These are phyloP conservation scores for Gossypium trilobum DNA, from an alignment of 441 rosid species.

Conservation along the genomic window DNA sequence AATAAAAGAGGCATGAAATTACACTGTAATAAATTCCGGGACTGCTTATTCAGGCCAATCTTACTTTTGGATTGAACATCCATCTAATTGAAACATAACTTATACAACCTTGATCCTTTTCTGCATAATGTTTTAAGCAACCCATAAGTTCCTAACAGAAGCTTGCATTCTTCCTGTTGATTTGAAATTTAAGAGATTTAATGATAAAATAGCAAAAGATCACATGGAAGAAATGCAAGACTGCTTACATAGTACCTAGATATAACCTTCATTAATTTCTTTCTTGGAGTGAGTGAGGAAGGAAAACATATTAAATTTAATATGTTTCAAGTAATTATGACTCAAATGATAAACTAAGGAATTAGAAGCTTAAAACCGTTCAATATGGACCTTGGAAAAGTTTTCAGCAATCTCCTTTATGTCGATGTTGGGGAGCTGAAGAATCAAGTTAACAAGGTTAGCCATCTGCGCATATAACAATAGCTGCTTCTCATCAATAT, in stretches of 20 bases:
- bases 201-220: slow-evolving; percentile 1
- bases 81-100: slow-evolving; percentile 8
- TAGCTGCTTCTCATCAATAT: slow-evolving; percentile 70
- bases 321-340: background rate
- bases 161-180: background rate
- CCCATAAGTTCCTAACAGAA: slow-evolving; percentile 6
- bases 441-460: slow-evolving; percentile 69
- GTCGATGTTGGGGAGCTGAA: slow-evolving; percentile 52
- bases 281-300: background rate
- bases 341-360: background rate
- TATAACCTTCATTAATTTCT: slow-evolving; percentile 5
- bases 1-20: background rate
- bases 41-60: background rate
- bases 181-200: slow-evolving; percentile 3
- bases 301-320: background rate
- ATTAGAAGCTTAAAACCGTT: slow-evolving; percentile 2
- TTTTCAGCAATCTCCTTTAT: slow-evolving; percentile 68
- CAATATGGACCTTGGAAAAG: slow-evolving; percentile 61
- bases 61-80: slow-evolving; percentile 7
- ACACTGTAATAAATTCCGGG: slow-evolving; percentile 1
- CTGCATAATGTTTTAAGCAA: slow-evolving; percentile 1
- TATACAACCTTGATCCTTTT: slow-evolving; percentile 5
- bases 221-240: background rate
- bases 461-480: slow-evolving; percentile 94
- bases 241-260: background rate